Evolutionary conservation across 441 rosid species (phyloP), one percentile per base, ranked within the genome.

Genomic region (Daphne laureola): DNA sequence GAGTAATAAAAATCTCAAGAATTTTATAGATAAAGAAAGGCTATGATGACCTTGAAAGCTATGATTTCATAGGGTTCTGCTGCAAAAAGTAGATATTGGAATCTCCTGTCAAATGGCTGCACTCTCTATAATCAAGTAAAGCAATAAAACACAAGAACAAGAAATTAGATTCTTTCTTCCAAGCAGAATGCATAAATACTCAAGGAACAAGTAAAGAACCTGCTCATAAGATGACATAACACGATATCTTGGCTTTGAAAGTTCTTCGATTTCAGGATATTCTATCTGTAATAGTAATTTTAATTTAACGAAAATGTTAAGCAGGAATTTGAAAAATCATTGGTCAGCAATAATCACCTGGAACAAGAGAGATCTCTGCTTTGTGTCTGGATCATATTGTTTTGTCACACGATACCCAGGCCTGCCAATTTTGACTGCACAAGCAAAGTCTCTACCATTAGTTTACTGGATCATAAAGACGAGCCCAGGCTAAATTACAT

Each of bases 41-140:
- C 18, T 25, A 35, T 8, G 55, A n/a, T 62, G 68, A 84, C 98
- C 94, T 88, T 92, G 83, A 92, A 92, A 60, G 95, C 82, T 74
- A 92, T 79, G 64, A 80, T 83, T 80, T 92, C 98, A 65, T 92
- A 92, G 4, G 98, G 98, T 62, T 92, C 98, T 41, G 97, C 98
- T 0, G 96, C 97, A 75, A 81, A 92, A 43, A 92, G 63, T 64
- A 92, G 93, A 73, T 80, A 92, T 52, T 92, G 96, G 68, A 72
- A 92, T 51, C 83, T 79, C 83, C 85, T 92, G 63, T 92, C 98
- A 57, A 73, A 79, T 3, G 95, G 87, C 63, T 87, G 84, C 48
- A 83, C 67, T 71, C 83, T 82, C 98, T 91, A 85, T 70, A 61
- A 47, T 46, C 60, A 70, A 38, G 53, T 16, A 55, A 42, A 35